Evolutionary conservation across 306 rosid species (phyloP).

Genomic region (Casuarina glauca): DNA sequence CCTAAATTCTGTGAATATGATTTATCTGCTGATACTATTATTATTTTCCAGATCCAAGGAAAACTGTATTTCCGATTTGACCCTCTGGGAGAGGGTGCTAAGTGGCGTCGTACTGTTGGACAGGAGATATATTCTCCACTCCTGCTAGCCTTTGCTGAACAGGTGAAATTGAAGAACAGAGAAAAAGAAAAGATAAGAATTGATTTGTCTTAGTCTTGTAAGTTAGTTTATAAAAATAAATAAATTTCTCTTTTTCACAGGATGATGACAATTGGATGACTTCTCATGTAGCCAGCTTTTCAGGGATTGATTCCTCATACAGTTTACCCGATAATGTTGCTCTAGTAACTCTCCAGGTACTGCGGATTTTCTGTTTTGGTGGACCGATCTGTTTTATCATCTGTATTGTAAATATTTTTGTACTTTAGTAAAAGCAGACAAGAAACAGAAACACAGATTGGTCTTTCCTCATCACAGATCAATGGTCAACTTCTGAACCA

Average conservation of each 20-base stretch:
- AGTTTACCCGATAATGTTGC: slow-evolving; percentile 72
- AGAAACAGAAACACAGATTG: not conserved
- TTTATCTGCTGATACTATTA: slow-evolving; percentile 8
- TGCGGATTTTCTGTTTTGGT: not conserved
- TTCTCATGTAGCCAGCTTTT: slow-evolving; percentile 58
- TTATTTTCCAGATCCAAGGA: slow-evolving; percentile 67
- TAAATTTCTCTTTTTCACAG: slow-evolving; percentile 36
- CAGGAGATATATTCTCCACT: slow-evolving; percentile 91
- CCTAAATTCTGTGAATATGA: slow-evolving; percentile 6
- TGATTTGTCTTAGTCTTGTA: not conserved
- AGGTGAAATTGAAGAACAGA: slow-evolving; percentile 29
- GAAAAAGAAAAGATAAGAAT: not conserved
- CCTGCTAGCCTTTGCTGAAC: slow-evolving; percentile 80
- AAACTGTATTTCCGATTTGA: slow-evolving; percentile 81
- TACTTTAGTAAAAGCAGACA: not conserved
- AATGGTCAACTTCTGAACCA: too few species aligned
- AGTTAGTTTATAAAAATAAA: not conserved
- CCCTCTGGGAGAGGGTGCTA: slow-evolving; percentile 82
- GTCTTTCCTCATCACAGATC: not conserved
- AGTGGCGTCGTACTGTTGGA: slow-evolving; percentile 92
- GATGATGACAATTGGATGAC: slow-evolving; percentile 56
- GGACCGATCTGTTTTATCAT: not conserved
- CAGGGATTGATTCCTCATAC: slow-evolving; percentile 61
- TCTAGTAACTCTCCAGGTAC: slow-evolving; percentile 68
- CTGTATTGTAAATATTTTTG: not conserved